These are phyloP conservation scores for Mallotus japonicus DNA, from an alignment of 441 rosid genomes.

Conservation along the genomic window DNA sequence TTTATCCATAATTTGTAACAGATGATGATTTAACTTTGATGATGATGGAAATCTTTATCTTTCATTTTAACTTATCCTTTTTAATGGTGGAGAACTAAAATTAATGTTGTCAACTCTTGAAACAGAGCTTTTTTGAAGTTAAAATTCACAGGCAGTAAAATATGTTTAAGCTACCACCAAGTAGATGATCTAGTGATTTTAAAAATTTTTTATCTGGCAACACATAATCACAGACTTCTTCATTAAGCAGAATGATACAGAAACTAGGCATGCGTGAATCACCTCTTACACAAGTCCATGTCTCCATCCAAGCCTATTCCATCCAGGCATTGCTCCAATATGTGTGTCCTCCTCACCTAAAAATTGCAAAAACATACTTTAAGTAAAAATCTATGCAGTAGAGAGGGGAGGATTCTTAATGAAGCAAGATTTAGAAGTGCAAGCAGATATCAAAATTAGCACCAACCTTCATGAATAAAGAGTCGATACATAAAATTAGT, in stretches of 20 bases:
- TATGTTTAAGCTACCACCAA: background rate
- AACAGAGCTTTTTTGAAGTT: background rate
- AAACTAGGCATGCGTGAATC: constrained; percentile 12
- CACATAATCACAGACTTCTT: background rate
- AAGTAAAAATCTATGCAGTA: background rate
- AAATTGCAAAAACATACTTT: constrained; percentile 17
- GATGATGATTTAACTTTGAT: background rate
- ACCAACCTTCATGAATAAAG: constrained; percentile 91
- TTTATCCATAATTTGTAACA: background rate
- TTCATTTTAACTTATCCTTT: background rate
- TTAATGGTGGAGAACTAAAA: background rate
- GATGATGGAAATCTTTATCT: background rate
- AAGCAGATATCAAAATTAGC: background rate
- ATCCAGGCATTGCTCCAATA: constrained; percentile 99
- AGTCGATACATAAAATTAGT: constrained; percentile 92
- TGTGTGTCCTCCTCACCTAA: constrained; percentile 93
- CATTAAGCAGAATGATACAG: background rate
- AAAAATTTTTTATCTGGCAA: background rate
- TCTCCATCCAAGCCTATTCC: constrained; percentile 97
- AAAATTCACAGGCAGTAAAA: background rate
- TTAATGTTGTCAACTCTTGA: background rate
- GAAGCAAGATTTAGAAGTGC: background rate
- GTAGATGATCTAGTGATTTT: background rate
- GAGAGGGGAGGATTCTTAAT: background rate
- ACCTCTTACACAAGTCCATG: constrained; percentile 93